These are phyloP conservation scores for Auriculariales sp. DNA, from an alignment of 768 basidiomycete species.

Conservation along the genomic window DNA sequence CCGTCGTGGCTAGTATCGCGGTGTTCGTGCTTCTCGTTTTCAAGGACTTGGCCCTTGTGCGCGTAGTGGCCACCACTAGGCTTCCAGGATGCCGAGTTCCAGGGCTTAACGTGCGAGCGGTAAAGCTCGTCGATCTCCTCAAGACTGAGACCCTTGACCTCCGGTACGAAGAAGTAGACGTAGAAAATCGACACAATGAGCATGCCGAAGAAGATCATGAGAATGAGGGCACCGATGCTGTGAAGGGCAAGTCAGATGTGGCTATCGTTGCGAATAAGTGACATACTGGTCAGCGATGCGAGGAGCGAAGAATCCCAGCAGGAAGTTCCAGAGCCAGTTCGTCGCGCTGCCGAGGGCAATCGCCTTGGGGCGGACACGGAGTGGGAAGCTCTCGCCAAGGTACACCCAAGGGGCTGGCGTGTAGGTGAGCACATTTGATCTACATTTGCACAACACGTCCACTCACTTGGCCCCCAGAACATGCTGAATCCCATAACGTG, in stretches of 20 bases:
- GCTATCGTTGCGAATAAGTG: background rate
- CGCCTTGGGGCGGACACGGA: constrained; percentile 61
- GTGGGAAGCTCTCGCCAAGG: constrained; percentile 68
- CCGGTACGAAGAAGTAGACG: constrained; percentile 65
- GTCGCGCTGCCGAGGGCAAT: constrained; percentile 61
- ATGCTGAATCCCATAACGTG: constrained; percentile 59
- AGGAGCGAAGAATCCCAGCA: constrained; percentile 58
- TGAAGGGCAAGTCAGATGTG: background rate
- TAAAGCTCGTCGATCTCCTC: constrained; percentile 75
- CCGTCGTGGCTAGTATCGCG: no score
- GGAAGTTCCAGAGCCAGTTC: constrained; percentile 64
- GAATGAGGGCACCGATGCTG: constrained; percentile 60
- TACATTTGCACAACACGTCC: background rate
- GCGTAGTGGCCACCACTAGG: constrained; percentile 19
- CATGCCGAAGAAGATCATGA: constrained; percentile 66
- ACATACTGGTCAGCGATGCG: constrained; percentile 41
- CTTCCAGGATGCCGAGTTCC: constrained; percentile 47
- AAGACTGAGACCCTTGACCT: constrained; percentile 63
- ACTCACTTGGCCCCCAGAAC: constrained; percentile 56
- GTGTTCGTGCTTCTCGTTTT: constrained; percentile 1
- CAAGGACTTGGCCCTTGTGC: background rate
- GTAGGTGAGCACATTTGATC: background rate
- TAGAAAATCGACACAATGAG: constrained; percentile 54
- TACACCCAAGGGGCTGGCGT: constrained; percentile 36
- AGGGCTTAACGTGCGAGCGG: constrained; percentile 47